Base-by-base conservation (phyloP, 192 early-diverging fungal species). In the Geosiphon pyriformis region DNA sequence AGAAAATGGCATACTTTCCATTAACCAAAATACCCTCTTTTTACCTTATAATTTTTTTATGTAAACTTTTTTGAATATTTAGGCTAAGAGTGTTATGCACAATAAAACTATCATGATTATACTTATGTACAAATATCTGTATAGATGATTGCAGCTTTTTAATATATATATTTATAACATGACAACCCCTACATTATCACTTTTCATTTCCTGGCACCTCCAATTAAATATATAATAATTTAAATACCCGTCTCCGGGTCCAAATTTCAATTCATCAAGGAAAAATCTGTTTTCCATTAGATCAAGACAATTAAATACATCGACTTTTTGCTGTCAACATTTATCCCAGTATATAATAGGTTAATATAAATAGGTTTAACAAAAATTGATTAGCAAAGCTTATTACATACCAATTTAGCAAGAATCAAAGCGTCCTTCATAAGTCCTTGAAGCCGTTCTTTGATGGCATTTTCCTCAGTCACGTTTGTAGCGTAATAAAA, bases 171-270 rank as follows among this genome's bases (percentile, higher is more conserved):
- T 61, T 70, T 76, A 98, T 46, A 96, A 80, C 89, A 98, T 88
- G 25, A 98, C 93, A 68, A 97, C 74, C 20, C 92, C 96, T 29
- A 96, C 74, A 72, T 94, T 87, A 17, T 79, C 74, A 10, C 82
- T 69, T 15, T 81, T 72, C 30, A 96, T 72, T 11, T 82, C 78
- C 54, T 83, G 83, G 57, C 90, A 92, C 57, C 81, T 78, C 84
- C 94, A 99, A 80, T 99, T 99, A 81, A 92, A 99, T 64, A 99
- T 74, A 74, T 99, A 99, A 78, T 92, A 99, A 73, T 96, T 88
- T 62, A 99, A 77, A 72, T 85, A 83, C 0, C 97, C 97, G 68
- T 99, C 95, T 47, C 97, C 97, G 18, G 82, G 79, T 42, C 93
- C 92, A 78, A 98, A 99, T 70, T 89, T 90, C 23, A 95, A 86